These are phyloP conservation scores for Sporopachydermia quercuum DNA, from an alignment of 805 yeast species.

Conservation along the genomic window DNA sequence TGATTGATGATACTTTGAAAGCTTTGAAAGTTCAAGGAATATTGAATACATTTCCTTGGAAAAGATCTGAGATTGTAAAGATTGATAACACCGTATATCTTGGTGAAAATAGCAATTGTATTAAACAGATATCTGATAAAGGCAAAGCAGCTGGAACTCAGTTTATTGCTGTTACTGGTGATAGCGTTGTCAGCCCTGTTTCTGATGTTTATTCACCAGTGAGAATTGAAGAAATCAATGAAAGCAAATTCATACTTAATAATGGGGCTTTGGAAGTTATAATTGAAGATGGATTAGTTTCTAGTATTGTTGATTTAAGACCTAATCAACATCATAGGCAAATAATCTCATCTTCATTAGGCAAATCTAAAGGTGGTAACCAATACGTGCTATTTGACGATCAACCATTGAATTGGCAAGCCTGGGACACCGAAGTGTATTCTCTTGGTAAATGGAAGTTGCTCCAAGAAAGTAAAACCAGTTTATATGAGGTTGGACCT, in stretches of 20 bases:
- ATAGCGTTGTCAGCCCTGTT: conserved; percentile 7
- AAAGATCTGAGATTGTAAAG: conserved; percentile 30
- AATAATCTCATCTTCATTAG: conserved; percentile 45
- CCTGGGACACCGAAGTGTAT: conserved; percentile 95
- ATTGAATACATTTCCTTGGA: conserved; percentile 56
- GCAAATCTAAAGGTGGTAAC: conserved; percentile 54
- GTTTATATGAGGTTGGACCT: conserved; percentile 34
- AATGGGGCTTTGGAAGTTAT: conserved; percentile 49
- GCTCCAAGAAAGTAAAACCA: conserved; percentile 20
- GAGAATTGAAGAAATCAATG: conserved; percentile 25
- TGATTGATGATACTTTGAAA: conserved; percentile 37
- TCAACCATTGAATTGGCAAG: conserved; percentile 81
- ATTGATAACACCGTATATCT: conserved; percentile 15
- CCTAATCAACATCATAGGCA: conserved; percentile 38
- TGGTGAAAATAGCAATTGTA: neutral
- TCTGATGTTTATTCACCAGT: conserved; percentile 24
- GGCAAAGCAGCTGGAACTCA: conserved; percentile 2
- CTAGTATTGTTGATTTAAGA: conserved; percentile 45
- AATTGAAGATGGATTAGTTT: conserved; percentile 47
- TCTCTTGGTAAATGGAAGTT: conserved; percentile 60
- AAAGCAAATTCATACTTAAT: conserved; percentile 32
- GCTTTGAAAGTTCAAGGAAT: conserved; percentile 21
- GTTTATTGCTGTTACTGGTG: conserved; percentile 3
- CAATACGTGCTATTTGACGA: conserved; percentile 77
- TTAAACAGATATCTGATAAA: neutral